A percentile compares a stretch with the other conserved stretches of the same genome.
phyloP scores from a whole-genome alignment of 2,329 filamentous ascomycete species.

The Phialophora verrucosa region DNA sequence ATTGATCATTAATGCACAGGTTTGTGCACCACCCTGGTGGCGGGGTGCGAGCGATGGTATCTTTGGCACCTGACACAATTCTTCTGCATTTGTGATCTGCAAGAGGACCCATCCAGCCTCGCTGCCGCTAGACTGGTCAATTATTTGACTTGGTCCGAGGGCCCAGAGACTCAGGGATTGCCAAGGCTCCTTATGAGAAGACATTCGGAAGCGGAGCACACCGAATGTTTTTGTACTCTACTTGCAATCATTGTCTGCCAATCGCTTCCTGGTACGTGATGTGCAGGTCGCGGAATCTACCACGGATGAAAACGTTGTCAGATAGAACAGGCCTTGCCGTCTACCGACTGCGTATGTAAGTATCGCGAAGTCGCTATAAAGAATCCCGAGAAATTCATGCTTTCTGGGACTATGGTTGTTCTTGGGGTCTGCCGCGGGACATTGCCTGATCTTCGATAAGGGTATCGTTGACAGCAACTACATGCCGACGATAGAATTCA shows the following conservation, averaged over 20 bases:
- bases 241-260: too few relatives aligned
- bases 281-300: too few relatives aligned
- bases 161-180: neutral
- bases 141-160: neutral
- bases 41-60: neutral
- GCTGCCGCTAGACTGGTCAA: neutral
- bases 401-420: neutral
- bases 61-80: neutral
- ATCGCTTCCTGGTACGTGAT: too few relatives aligned
- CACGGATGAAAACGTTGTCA: too few relatives aligned
- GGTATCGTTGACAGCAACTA: constrained; percentile 12
- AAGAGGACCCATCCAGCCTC: neutral
- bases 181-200: too few relatives aligned
- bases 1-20: neutral
- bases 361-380: neutral
- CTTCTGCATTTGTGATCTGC: neutral
- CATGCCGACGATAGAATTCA: constrained; percentile 6
- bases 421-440: neutral
- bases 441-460: neutral
- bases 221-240: too few relatives aligned
- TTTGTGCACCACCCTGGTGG: neutral
- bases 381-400: neutral
- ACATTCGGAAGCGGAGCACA: too few relatives aligned
- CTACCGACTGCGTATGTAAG: too few relatives aligned
- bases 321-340: too few relatives aligned